Evolutionary conservation across 306 rosid species (phyloP), one percentile per base, ranked within the genome.

Genomic region (Hippophae tibetana): DNA sequence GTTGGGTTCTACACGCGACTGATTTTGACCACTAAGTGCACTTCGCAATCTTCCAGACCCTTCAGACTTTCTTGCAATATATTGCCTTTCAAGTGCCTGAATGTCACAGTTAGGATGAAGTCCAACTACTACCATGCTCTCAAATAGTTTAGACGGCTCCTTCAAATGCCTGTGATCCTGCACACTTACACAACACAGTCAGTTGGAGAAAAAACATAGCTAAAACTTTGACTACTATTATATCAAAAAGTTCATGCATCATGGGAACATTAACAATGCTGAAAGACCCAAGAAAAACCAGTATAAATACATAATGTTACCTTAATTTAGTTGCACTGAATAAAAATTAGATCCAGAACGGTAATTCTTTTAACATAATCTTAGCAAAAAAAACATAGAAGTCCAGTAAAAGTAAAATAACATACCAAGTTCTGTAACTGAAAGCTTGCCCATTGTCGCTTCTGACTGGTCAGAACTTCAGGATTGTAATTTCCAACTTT

Each of bases 401-500:
- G 42, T 62, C 60, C 58, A 51, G 50, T 25, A 14, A 13, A 54
- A 51, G 62, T 53, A 13, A 62, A 63, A 60, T 41, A 11, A 41
- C 77, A 44, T 71, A 82, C 88, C 88, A 82, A 70, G 74, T 79
- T 70, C 61, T 86, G 89, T 74, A 86, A 70, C 77, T 89, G 95
- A 78, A 80, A 82, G 73, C 67, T 84, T 60, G 94, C 94, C 97
- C 97, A 90, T 75, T 84, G 95, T 47, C 95, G 95, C 85, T 90
- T 90, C 61, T 70, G 89, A 69, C 83, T 86, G 56, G 95, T 90
- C 63, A 90, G 69, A 69, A 86, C 69, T 80, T 90, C 97, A 18
- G 97, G 97, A 74, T 90, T 90, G 68, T 90, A 90, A 42, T 68
- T 76, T 56, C 74, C 78, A 54, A 56, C 52, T 66, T 82, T 77